These are phyloP conservation scores for Polygonum aviculare DNA, from an alignment of 148 eudicot species.

Conservation along the genomic window DNA sequence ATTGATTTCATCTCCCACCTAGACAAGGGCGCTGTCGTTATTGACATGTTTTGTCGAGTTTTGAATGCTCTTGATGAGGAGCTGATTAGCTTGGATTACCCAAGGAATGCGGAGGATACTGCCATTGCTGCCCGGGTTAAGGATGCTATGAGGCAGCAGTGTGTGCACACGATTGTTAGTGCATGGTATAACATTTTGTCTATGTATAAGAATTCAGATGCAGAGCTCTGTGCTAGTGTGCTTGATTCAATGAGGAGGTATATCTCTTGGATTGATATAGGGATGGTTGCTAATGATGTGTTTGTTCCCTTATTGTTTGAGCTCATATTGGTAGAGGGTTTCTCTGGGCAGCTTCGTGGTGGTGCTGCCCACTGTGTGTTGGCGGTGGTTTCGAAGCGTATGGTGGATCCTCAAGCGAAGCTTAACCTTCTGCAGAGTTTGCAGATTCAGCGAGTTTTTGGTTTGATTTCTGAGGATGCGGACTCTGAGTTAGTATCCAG, in stretches of 20 bases:
- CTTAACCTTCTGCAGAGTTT: conserved; percentile 60
- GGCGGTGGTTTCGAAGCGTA: conserved; percentile 79
- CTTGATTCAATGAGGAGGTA: conserved; percentile 79
- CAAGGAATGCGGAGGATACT: conserved; percentile 47
- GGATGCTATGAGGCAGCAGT: conserved; percentile 96
- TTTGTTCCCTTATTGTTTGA: conserved; percentile 68
- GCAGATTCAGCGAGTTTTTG: conserved; percentile 67
- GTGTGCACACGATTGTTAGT: conserved; percentile 68
- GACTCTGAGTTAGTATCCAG: conserved; percentile 71
- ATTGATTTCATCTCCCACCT: conserved; percentile 60
- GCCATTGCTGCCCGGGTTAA: conserved; percentile 59
- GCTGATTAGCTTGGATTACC: conserved; percentile 81
- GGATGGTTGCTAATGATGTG: conserved; percentile 59
- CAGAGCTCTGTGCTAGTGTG: conserved; percentile 64
- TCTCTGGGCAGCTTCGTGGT: conserved; percentile 57
- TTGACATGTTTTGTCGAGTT: conserved; percentile 94
- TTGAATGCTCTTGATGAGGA: conserved; percentile 89
- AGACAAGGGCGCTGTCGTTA: conserved; percentile 60
- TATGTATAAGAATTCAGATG: conserved; percentile 62
- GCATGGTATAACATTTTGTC: conserved; percentile 69
- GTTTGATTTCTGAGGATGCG: conserved; percentile 44
- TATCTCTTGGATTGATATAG: conserved; percentile 91
- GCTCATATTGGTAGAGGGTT: conserved; percentile 56
- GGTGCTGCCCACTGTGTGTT: conserved; percentile 67
- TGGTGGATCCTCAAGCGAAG: conserved; percentile 68